Base-by-base conservation (phyloP, 2,329 filamentous ascomycete genomes). In the Alternaria solani region DNA sequence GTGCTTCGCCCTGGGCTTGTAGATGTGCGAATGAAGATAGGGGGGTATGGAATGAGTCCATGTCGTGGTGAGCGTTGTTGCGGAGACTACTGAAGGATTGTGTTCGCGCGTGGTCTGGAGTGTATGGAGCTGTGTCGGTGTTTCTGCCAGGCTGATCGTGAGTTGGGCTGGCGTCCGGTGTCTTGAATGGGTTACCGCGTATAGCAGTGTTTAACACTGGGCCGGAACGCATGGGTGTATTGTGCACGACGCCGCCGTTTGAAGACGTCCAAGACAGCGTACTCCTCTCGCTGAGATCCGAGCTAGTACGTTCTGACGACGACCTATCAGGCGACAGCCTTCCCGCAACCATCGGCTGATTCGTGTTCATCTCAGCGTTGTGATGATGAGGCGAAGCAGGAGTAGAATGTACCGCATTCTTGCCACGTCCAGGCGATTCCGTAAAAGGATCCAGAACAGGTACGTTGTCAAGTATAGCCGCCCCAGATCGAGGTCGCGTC, bases 211-310 rank as follows among this genome's bases (percentile, higher is more conserved):
- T 68, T 53, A 82, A 64, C 5, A 83, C 70, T 5, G 75, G 76
- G 14, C 76, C 76, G 1, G 81, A 83, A 7, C 80, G 78, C 44
- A 81, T 79, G 0, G 82, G 84, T 32, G 81, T 73, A 39, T 76
- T 84, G 6, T 82, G 78, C 4, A 75, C 78, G 14, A 84, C 69
- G 36, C 80, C 81, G 26, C 70, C 79, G 11, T 66, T 72, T 5
- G 72, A 69, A 3, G 81, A 82, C 11, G 73, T 71, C 34, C 80
- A 80, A 3, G 83, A 84, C 0, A 81, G 61, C 5, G 75, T 74
- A 23, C 85, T 86, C 8, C 76, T 76, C 12, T 87, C 86, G 55
- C 85, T 87, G 4, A 88, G 76, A 30, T 82, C 85, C 1, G 86
- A 88, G 3, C 80, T 80, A 2, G 86, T 88, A 20, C 85, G 82